Percentiles rank a stretch among this genome's conserved stretches.
phyloP scores from a whole-genome alignment of 2,329 filamentous ascomycete genomes.

The Elsinoe batatas region DNA sequence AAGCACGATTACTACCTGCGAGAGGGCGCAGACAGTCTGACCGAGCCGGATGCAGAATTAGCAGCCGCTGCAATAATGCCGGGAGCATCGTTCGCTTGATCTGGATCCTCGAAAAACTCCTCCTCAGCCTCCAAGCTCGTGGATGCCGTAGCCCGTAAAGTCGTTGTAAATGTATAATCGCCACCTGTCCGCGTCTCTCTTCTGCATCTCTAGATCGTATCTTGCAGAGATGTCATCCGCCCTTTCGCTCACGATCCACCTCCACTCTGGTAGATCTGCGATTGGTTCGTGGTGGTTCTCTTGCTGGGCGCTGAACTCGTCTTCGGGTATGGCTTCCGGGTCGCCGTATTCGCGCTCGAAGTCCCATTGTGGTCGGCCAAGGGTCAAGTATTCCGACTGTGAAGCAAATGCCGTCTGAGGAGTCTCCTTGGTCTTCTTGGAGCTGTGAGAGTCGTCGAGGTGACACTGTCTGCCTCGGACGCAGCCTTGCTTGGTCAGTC shows the following conservation, averaged over 20 bases:
- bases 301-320: neutral
- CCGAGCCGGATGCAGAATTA: slow-evolving; percentile 3
- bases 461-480: neutral
- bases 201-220: neutral
- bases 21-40: slow-evolving; percentile 6
- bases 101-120: neutral
- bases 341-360: neutral
- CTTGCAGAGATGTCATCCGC: neutral
- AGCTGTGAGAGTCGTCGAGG: neutral
- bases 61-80: neutral
- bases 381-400: neutral
- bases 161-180: neutral
- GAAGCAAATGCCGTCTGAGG: neutral
- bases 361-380: neutral
- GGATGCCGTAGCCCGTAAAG: neutral
- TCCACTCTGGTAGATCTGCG: neutral
- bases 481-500: neutral
- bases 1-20: slow-evolving; percentile 1
- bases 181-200: neutral
- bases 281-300: neutral
- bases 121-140: neutral
- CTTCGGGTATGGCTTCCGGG: neutral
- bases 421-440: neutral
- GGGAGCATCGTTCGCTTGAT: neutral
- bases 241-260: neutral